Conservation (phyloP, 441 rosid genomes). For the Daphne laureola region DNA sequence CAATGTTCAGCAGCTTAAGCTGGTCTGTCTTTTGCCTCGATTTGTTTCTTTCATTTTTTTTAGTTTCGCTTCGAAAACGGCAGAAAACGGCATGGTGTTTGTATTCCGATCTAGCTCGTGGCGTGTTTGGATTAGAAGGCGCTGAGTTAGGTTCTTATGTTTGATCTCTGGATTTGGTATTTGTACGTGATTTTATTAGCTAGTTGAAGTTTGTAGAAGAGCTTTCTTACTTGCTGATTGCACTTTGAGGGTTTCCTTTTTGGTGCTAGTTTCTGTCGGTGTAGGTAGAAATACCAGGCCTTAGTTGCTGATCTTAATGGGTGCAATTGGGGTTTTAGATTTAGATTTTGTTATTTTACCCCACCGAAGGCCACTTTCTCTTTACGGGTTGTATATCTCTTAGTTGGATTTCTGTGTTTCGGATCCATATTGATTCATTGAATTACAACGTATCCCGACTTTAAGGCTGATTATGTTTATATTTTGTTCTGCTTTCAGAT, state of each 20-base stretch:
- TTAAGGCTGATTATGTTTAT: not conserved
- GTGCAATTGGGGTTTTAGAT: too few relatives aligned
- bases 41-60: constrained; percentile 1
- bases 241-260: not conserved
- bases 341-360: too few relatives aligned
- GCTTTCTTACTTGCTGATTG: not conserved
- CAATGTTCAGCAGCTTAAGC: constrained; percentile 95
- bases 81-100: not conserved
- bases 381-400: too few relatives aligned
- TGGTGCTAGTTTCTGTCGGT: not conserved
- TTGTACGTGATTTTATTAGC: not conserved
- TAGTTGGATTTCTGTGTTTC: too few relatives aligned
- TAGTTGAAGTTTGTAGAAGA: not conserved
- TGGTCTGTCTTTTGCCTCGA: constrained; percentile 36
- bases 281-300: too few relatives aligned
- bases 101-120: not conserved
- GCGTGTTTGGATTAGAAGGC: not conserved
- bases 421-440: too few relatives aligned
- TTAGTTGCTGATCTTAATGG: too few relatives aligned
- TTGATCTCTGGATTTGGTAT: not conserved
- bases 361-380: too few relatives aligned
- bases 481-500: constrained; percentile 39
- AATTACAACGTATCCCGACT: not conserved
- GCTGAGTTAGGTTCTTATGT: not conserved
- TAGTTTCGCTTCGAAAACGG: not conserved